Base-by-base conservation (phyloP, 2,329 filamentous ascomycete genomes). In the Penicillium sp. region DNA sequence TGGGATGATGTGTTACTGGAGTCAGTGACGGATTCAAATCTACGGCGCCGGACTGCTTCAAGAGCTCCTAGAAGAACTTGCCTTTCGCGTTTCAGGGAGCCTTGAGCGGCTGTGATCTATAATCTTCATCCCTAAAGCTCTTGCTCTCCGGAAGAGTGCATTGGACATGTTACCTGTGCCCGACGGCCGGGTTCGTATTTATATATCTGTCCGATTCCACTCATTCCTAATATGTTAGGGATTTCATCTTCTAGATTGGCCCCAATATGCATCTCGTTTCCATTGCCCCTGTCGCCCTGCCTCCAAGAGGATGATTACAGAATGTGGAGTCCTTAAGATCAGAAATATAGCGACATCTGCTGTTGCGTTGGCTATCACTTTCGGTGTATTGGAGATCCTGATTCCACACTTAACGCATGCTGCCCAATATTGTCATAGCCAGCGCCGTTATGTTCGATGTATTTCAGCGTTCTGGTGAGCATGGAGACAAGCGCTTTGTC, bases 301-400 rank as follows among this genome's bases (percentile, higher is more conserved):
- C 15, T 19, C 13, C 13, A 60, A 5, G 3, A 44, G 21, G 1
- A 29, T 29, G 17, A 29, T 55, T 5, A 19, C 29, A 7, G 88
- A 87, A 53, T 91, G 83, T 60, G 93, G 80, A 19, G 90, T 88
- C 19, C 90, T 91, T 49, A 94, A 80, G 63, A 93, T 86, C 4
- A 93, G 83, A 73, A 90, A 93, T 64, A 93, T 85, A 66, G 84
- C 88, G 7, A 86, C 82, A 76, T 93, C 91, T 61, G 91, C 91
- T 0, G 91, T 93, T 35, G 90, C 86, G 73, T 92, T 89, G 73
- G 92, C 88, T 31, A 91, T 89, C 23, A 89, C 88, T 0, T 84
- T 86, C 7, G 90, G 90, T 0, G 88, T 88, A 76, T 93, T 92
- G 64, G 60, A 56, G 5, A 64, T 56, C 6, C 31, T 44, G 35